phyloP scores from a whole-genome alignment of 495 filamentous ascomycete species.

The Daldinia caldariorum region DNA sequence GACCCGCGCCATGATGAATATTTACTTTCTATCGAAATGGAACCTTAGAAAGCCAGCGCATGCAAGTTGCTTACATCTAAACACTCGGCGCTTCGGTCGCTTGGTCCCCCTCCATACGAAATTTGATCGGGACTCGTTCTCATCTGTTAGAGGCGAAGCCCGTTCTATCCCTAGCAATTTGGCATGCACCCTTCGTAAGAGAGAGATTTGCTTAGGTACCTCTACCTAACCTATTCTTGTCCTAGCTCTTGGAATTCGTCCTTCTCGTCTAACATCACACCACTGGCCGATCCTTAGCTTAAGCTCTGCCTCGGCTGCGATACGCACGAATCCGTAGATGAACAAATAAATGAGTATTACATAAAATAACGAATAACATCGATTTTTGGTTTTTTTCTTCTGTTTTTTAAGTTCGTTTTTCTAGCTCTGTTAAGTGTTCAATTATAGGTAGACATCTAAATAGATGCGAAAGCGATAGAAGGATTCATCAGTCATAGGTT shows the following conservation, averaged over 20 bases:
- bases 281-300: constrained; percentile 7
- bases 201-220: no score
- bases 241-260: background rate
- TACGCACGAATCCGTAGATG: background rate
- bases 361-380: background rate
- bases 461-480: background rate
- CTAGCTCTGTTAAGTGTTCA: background rate
- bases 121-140: background rate
- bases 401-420: background rate
- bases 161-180: background rate
- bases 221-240: background rate
- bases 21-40: no score
- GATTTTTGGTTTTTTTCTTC: no score
- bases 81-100: background rate
- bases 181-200: background rate
- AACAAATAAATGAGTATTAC: background rate
- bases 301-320: background rate
- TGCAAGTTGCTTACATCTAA: background rate
- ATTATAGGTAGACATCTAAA: background rate
- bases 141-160: background rate
- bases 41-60: background rate
- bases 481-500: background rate
- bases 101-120: background rate
- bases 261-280: constrained; percentile 33
- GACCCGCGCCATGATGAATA: no score